Base-by-base conservation (phyloP, 192 early-diverging fungal species). In the Coemansia sp. region DNA sequence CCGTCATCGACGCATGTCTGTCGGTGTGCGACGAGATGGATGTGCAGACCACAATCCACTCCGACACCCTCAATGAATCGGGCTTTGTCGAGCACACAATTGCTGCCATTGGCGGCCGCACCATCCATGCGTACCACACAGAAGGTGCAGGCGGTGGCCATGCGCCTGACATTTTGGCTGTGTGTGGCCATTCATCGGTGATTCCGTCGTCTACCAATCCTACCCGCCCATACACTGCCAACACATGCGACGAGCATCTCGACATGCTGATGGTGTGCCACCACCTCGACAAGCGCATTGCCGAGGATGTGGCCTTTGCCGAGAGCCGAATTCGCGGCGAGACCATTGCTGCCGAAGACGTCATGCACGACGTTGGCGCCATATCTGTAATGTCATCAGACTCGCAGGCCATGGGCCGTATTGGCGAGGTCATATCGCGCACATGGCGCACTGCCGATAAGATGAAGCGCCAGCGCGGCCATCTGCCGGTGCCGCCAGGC, bases 261-360 rank as follows among this genome's bases (percentile, higher is more conserved):
- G 96, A 98, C 66, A 97, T 98, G 96, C 84, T 98, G 17, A 96
- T 97, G 95, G 93, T 97, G 4, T 98, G 96, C 74, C 96, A 98
- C 74, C 96, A 98, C 67, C 82, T 98, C 59, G 91, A 90, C 62
- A 91, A 89, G 75, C 87, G 88, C 57, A 89, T 98, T 47, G 93
- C 96, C 8, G 96, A 98, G 73, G 96, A 98, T 71, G 89, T 98
- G 22, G 90, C 94, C 11, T 98, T 98, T 85, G 96, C 96, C 6
- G 96, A 98, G 71, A 90, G 88, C 64, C 85, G 96, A 37, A 98
- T 98, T 69, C 86, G 96, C 17, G 95, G 90, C 10, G 95, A 98
- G 71, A 98, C 96, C 2, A 98, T 98, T 80, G 93, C 91, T 8
- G 96, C 94, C 25, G 96, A 98, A 72, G 96, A 95, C 65, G 86